Conservation (phyloP, 1,284 basidiomycete genomes). For the Gomphus bonarii region DNA sequence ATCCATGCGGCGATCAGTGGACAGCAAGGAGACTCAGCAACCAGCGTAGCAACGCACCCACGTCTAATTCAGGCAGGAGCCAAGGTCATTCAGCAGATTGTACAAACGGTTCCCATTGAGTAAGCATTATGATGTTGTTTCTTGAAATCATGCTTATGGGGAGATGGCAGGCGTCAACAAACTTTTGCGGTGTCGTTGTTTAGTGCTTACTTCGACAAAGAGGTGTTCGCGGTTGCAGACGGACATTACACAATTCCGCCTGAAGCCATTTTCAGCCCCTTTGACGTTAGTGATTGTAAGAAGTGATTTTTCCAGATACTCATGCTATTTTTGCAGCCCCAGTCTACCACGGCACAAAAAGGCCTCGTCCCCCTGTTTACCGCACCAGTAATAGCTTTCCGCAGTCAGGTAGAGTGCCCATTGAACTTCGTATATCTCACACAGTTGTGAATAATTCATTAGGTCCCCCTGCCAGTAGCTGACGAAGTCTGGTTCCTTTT, state of each 20-base stretch:
- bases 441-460: neutral
- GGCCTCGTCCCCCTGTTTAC: slow-evolving; percentile 60
- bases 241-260: slow-evolving; percentile 38
- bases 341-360: slow-evolving; percentile 39
- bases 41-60: slow-evolving; percentile 42
- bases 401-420: slow-evolving; percentile 43
- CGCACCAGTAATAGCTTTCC: slow-evolving; percentile 50
- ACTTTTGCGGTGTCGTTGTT: slow-evolving; percentile 42
- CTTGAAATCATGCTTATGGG: neutral
- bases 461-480: slow-evolving; percentile 40
- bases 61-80: slow-evolving; percentile 58
- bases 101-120: slow-evolving; percentile 53
- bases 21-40: slow-evolving; percentile 21
- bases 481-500: slow-evolving; percentile 43
- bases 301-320: neutral
- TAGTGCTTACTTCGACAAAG: slow-evolving; percentile 50
- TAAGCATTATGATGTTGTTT: slow-evolving; percentile 22
- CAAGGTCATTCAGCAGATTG: slow-evolving; percentile 57
- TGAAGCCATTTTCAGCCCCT: slow-evolving; percentile 29
- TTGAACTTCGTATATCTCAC: neutral
- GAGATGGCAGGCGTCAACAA: slow-evolving; percentile 45
- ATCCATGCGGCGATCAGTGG: slow-evolving; percentile 40
- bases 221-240: slow-evolving; percentile 42
- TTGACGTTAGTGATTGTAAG: slow-evolving; percentile 29
- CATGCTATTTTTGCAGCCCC: slow-evolving; percentile 25